Base-by-base conservation (phyloP, 345 rosid species). In the Boechera divaricarpa region DNA sequence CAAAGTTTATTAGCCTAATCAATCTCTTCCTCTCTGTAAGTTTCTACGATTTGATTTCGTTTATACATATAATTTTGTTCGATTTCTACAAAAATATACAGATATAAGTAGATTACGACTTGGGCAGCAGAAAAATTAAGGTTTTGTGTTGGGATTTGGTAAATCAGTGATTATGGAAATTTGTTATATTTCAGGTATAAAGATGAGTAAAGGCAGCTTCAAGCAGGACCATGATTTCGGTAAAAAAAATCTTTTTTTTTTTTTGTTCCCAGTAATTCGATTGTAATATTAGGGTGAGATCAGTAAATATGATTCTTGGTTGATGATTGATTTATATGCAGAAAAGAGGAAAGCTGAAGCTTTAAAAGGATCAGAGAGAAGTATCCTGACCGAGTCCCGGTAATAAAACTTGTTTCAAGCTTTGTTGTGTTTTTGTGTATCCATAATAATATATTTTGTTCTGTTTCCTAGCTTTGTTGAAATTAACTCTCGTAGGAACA, bases 371-470 rank as follows among this genome's bases (percentile, higher is more conserved):
- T 65, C 65, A 64, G 58, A 56, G 72, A 65, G 9, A 56, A 74
- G 65, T 74, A 74, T 33, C 65, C 72, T 29, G 65, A 74, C 21
- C 11, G 71, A 5, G 33, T 64, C 13, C 78, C 78, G 39, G 78
- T 65, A 65, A 0, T 13, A 5, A 13, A 35, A 49, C 31, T 61
- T 72, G 42, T 16, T 51, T 41, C 44, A 41, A 3, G 13, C 21
- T 26, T 48, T 59, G 58, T 58, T 26, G 3, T n/a, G 13, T 21
- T 11, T 2, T 36, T 38, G 38, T 6, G 24, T 21, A 21, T 21
- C 24, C 24, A 21, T 21, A 21, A 21, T 21, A 21, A 21, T 21
- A 21, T 21, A 21, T 21, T 21, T 21, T 21, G 29, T 66, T 54
- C 72, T 54, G 12, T 58, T 3, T 28, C 57, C 4, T 32, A 33